These are phyloP conservation scores for Rhizopogon sp. DNA, from an alignment of 768 basidiomycete species.

Conservation along the genomic window DNA sequence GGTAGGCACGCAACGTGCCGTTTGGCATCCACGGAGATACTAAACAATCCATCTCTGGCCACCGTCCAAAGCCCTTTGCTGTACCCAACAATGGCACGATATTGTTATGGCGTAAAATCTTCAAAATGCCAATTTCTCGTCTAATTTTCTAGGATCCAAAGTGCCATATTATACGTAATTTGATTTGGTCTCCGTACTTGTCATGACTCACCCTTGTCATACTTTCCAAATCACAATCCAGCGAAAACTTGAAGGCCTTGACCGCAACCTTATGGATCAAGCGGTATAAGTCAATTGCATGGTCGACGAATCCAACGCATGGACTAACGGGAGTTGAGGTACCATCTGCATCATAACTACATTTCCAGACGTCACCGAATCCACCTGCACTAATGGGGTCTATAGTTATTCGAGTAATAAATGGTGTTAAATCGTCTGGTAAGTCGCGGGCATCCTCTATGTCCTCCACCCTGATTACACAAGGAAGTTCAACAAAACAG, in stretches of 20 bases:
- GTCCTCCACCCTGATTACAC: neutral
- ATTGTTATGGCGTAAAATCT: too few species aligned
- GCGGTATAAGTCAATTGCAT: too few species aligned
- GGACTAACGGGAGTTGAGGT: neutral
- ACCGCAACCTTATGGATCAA: neutral
- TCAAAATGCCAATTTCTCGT: neutral
- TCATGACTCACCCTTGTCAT: too few species aligned
- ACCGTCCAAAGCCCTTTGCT: too few species aligned
- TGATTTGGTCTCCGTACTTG: too few species aligned
- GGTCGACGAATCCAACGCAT: too few species aligned
- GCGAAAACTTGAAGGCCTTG: neutral
- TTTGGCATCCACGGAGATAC: neutral
- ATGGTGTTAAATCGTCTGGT: neutral
- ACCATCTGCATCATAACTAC: neutral
- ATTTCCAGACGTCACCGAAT: neutral
- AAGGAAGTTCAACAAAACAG: neutral
- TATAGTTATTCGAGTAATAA: too few species aligned
- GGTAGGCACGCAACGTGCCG: neutral
- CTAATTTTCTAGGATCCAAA: neutral
- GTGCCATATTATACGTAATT: neutral
- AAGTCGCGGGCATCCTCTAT: too few species aligned
- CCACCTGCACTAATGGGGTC: too few species aligned
- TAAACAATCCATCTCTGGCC: neutral
- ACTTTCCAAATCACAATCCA: neutral
- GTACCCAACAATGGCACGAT: too few species aligned